A percentile compares a stretch with the other conserved stretches of the same genome.
Evolutionary conservation across 768 basidiomycete species (phyloP).

Genomic region (Stropharia rugosoannulata): DNA sequence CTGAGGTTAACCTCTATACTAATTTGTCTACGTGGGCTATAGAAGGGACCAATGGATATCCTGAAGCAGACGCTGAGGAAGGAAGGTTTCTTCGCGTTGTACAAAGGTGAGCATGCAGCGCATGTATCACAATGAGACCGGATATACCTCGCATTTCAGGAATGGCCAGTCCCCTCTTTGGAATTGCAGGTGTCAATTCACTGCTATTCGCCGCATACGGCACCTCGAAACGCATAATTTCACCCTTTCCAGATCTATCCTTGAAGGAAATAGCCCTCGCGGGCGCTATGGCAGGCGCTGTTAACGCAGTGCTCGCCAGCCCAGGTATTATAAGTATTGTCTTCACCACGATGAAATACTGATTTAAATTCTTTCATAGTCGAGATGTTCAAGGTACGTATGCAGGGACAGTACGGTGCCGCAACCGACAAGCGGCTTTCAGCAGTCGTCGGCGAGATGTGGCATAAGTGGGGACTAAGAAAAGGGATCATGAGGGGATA

Average conservation of each 20-base stretch:
- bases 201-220: slow-evolving; percentile 91
- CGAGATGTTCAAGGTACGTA: slow-evolving; percentile 98
- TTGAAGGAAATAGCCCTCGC: slow-evolving; percentile 80
- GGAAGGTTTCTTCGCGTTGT: slow-evolving; percentile 92
- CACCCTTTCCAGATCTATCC: slow-evolving; percentile 84
- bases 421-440: slow-evolving; percentile 76
- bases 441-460: slow-evolving; percentile 77
- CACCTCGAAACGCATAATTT: slow-evolving; percentile 76
- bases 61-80: slow-evolving; percentile 74
- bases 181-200: slow-evolving; percentile 95
- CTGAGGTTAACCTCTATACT: neutral
- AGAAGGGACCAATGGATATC: slow-evolving; percentile 97
- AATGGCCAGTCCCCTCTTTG: slow-evolving; percentile 88
- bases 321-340: slow-evolving; percentile 58
- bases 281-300: slow-evolving; percentile 91
- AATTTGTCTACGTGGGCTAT: neutral
- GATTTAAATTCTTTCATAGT: slow-evolving; percentile 39
- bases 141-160: too few relatives aligned
- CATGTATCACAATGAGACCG: neutral
- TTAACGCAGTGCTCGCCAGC: slow-evolving; percentile 86
- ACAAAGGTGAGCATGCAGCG: slow-evolving; percentile 68
- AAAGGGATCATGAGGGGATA: slow-evolving; percentile 95
- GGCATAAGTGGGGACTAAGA: slow-evolving; percentile 80
- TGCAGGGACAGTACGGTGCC: slow-evolving; percentile 94
- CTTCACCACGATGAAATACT: neutral